A percentile compares a stretch with the other conserved stretches of the same genome.
phyloP scores from a whole-genome alignment of 371 early-diverging fungal genomes.

The Mucor mucedo region DNA sequence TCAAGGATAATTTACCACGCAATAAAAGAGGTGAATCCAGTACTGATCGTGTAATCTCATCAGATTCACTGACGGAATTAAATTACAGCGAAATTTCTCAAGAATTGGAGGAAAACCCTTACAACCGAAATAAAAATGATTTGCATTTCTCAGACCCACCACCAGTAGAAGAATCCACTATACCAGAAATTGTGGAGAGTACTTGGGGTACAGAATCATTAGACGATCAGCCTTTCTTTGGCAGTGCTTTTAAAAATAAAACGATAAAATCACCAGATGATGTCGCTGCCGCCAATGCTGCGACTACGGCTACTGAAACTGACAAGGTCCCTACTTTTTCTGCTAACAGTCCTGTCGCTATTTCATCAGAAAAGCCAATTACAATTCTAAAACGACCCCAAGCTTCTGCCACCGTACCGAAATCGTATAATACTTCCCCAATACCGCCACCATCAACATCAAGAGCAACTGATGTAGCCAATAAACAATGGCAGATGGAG shows the following conservation, averaged over 20 bases:
- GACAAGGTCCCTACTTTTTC: too few species aligned
- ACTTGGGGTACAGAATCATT: conserved; percentile 10
- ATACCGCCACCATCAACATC: too few species aligned
- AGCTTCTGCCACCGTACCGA: too few species aligned
- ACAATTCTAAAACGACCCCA: too few species aligned
- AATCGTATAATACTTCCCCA: too few species aligned
- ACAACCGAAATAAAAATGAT: background rate
- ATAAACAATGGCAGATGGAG: too few species aligned
- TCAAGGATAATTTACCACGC: background rate
- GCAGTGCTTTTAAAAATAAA: background rate
- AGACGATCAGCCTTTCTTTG: conserved; percentile 5
- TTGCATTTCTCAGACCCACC: too few species aligned
- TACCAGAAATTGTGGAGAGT: background rate
- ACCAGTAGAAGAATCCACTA: background rate
- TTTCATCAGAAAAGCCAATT: too few species aligned
- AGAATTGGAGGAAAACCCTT: background rate
- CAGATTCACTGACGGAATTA: background rate
- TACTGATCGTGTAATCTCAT: background rate
- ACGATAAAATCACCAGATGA: background rate
- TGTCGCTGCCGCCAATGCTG: background rate
- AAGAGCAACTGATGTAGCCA: too few species aligned
- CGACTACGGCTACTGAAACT: too few species aligned
- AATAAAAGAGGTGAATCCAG: background rate
- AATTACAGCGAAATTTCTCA: background rate
- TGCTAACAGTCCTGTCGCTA: too few species aligned